Percentiles rank a stretch among this genome's conserved stretches.
These are phyloP conservation scores for Saraca asoca DNA, from an alignment of 331 rosid species.

Conservation along the genomic window DNA sequence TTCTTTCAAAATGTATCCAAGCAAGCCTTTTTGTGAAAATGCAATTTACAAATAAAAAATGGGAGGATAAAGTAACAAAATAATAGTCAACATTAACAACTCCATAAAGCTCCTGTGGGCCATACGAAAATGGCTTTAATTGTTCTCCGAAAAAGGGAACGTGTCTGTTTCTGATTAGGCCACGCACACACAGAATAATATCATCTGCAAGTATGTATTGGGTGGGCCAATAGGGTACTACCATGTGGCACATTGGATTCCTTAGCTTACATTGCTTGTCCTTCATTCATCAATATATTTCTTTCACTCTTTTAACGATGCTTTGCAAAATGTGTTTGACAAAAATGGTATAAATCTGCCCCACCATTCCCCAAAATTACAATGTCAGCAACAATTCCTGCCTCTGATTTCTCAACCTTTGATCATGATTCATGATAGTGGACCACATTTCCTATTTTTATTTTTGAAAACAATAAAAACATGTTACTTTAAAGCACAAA, in stretches of 20 bases:
- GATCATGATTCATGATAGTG: conserved; percentile 7
- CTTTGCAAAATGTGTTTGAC: conserved; percentile 39
- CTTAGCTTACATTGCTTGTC: conserved; percentile 11
- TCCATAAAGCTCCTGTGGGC: background rate
- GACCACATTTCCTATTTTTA: background rate
- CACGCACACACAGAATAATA: background rate
- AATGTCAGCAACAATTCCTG: conserved; percentile 27
- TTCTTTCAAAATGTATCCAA: background rate
- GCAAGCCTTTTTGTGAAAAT: background rate
- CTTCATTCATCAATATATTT: conserved; percentile 3
- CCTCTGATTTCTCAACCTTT: conserved; percentile 27
- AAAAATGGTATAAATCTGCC: conserved; percentile 24
- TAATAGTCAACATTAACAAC: conserved; percentile 8
- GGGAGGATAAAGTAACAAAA: background rate
- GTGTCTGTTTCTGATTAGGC: too few relatives aligned
- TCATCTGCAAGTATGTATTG: too few relatives aligned
- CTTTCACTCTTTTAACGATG: conserved; percentile 1
- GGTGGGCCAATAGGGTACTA: too few relatives aligned
- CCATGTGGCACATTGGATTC: conserved; percentile 19
- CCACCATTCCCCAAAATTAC: conserved; percentile 41
- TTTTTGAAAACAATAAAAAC: background rate
- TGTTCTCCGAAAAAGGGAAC: too few relatives aligned
- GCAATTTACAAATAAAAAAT: background rate
- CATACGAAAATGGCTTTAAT: too few relatives aligned
- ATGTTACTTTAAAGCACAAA: background rate